These are phyloP conservation scores for Aspergillus sp. DNA, from an alignment of 2,329 filamentous ascomycete genomes.

Conservation along the genomic window DNA sequence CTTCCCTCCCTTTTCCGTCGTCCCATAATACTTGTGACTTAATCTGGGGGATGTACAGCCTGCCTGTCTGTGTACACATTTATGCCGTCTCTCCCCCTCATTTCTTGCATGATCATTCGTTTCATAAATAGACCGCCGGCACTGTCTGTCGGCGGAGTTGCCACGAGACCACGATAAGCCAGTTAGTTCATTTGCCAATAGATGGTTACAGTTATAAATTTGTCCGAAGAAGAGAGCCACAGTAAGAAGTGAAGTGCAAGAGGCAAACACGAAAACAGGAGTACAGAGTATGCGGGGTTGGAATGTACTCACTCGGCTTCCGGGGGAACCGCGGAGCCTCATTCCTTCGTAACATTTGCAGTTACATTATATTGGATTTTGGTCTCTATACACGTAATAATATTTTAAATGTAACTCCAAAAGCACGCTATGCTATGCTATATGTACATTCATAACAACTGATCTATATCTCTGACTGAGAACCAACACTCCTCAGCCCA, in stretches of 20 bases:
- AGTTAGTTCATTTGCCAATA: constrained; percentile 1
- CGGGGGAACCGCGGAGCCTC: too few species aligned
- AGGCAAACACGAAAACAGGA: not conserved
- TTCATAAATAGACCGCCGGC: not conserved
- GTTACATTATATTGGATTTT: not conserved
- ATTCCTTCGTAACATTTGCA: too few species aligned
- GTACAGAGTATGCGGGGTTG: not conserved
- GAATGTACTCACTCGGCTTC: not conserved
- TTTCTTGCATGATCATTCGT: not conserved
- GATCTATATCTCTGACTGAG: too few species aligned
- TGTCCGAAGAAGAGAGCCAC: not conserved
- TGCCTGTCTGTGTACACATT: not conserved
- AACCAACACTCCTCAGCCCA: constrained; percentile 38
- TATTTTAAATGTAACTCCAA: too few species aligned
- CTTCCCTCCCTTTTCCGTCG: not conserved
- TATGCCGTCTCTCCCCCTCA: not conserved
- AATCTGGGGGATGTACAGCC: not conserved
- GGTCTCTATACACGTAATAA: not conserved
- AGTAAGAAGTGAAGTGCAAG: not conserved
- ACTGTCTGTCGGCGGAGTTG: not conserved
- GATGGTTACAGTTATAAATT: not conserved
- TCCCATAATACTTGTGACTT: not conserved
- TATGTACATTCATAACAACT: not conserved
- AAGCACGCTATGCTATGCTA: not conserved
- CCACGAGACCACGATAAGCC: not conserved